Evolutionary conservation across 257 asterid species (phyloP).

Genomic region (Lantana camara): DNA sequence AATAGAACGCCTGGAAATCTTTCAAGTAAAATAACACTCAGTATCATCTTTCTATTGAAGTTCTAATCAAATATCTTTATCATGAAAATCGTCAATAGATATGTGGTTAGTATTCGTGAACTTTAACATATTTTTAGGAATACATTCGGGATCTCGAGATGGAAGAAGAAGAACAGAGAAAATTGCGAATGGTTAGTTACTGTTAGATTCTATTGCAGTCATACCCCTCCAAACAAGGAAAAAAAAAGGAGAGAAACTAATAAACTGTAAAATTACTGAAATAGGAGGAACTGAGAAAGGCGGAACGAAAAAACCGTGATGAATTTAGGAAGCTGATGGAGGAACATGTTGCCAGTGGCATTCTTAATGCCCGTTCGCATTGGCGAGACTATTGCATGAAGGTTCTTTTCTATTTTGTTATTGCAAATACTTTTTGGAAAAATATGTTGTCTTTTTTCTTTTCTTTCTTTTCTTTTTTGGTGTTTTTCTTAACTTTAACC

Average conservation of each 20-base stretch:
- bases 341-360: constrained; percentile 77
- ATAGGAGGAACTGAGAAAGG: constrained; percentile 85
- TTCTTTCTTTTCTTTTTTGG: not conserved
- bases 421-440: not conserved
- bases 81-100: constrained; percentile 12
- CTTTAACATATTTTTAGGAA: constrained; percentile 61
- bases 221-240: not conserved
- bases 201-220: constrained; percentile 19
- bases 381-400: constrained; percentile 93
- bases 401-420: constrained; percentile 45
- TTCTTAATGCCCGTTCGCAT: constrained; percentile 61
- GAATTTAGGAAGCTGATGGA: constrained; percentile 96
- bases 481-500: constrained; percentile 18
- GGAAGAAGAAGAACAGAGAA: constrained; percentile 94
- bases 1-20: constrained; percentile 84
- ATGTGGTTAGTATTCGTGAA: constrained; percentile 31
- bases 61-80: not conserved
- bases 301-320: constrained; percentile 92
- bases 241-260: not conserved
- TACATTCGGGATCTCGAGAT: constrained; percentile 81
- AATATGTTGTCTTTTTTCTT: not conserved
- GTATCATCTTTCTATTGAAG: constrained; percentile 4
- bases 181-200: constrained; percentile 61
- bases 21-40: constrained; percentile 80
- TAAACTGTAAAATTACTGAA: constrained; percentile 21